Evolutionary conservation across 441 rosid genomes (phyloP).

Genomic region (Iberis amara): DNA sequence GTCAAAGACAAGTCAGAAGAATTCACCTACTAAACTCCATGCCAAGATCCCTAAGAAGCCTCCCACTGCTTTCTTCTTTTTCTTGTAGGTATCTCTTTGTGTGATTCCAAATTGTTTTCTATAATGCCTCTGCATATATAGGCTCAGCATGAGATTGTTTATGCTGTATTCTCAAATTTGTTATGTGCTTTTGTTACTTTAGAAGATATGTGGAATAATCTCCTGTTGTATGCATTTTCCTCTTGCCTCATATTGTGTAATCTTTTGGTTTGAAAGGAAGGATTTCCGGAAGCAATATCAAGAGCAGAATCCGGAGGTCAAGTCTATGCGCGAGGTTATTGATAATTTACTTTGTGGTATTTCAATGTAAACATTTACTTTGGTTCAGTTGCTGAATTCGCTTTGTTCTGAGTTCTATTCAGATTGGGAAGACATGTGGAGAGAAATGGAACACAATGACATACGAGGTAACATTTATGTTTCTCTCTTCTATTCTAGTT

Average conservation of each 20-base stretch:
- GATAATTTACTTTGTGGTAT: background rate
- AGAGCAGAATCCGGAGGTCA: constrained; percentile 77
- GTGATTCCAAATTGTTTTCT: background rate
- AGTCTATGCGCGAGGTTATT: constrained; percentile 87
- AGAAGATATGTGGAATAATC: background rate
- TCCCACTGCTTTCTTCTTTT: constrained; percentile 88
- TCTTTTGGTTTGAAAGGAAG: constrained; percentile 49
- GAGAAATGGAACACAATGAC: constrained; percentile 93
- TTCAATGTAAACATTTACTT: constrained; percentile 10
- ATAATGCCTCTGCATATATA: background rate
- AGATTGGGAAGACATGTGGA: constrained; percentile 97
- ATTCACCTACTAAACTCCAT: constrained; percentile 42
- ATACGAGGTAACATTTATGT: constrained; percentile 45
- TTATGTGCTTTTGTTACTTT: constrained; percentile 7
- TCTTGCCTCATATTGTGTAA: constrained; percentile 14
- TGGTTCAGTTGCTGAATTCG: constrained; percentile 3
- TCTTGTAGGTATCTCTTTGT: constrained; percentile 44
- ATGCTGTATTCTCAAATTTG: background rate
- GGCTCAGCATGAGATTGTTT: constrained; percentile 1
- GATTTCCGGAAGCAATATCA: constrained; percentile 83
- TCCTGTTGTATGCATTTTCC: background rate
- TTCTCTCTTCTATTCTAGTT: constrained; percentile 3
- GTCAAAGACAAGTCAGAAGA: constrained; percentile 33
- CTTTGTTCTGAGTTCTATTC: constrained; percentile 18
- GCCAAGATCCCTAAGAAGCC: constrained; percentile 77